Evolutionary conservation across 2,329 filamentous ascomycete species (phyloP).

Genomic region (Aureobasidium subglaciale): DNA sequence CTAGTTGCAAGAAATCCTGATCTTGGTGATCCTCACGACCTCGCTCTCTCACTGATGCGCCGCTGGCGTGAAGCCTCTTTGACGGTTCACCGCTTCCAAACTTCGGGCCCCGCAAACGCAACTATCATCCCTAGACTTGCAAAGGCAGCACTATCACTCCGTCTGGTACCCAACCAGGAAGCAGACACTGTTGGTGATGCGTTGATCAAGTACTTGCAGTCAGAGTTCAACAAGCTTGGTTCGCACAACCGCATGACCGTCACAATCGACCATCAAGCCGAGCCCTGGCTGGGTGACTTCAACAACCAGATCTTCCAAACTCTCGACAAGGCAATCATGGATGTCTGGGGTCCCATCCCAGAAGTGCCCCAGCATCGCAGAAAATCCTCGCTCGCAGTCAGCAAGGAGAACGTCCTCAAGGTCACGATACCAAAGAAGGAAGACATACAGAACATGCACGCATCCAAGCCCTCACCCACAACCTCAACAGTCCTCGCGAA

Average conservation of each 20-base stretch:
- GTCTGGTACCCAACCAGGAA: constrained; percentile 89
- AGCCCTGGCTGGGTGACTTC: constrained; percentile 92
- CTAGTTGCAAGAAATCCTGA: constrained; percentile 65
- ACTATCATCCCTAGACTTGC: constrained; percentile 87
- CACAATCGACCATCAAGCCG: constrained; percentile 84
- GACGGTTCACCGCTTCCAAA: constrained; percentile 88
- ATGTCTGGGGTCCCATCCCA: constrained; percentile 64
- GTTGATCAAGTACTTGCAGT: constrained; percentile 59
- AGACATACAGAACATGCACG: constrained; percentile 18
- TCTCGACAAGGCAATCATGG: constrained; percentile 74
- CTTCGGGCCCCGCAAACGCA: constrained; percentile 79
- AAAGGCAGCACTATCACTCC: constrained; percentile 79
- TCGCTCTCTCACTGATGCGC: constrained; percentile 82
- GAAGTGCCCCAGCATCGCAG: constrained; percentile 34
- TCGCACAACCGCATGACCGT: constrained; percentile 76
- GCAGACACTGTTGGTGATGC: constrained; percentile 66
- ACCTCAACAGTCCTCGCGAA: constrained; percentile 48
- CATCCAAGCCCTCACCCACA: constrained; percentile 37
- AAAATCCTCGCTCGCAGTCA: constrained; percentile 4
- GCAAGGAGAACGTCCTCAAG: constrained; percentile 17
- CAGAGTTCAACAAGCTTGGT: constrained; percentile 65
- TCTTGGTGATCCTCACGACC: constrained; percentile 55
- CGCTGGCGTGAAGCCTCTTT: constrained; percentile 92
- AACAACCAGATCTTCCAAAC: constrained; percentile 86
- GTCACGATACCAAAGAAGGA: constrained; percentile 15